Base-by-base conservation (phyloP, 306 rosid species). In the Fragaria iinumae region DNA sequence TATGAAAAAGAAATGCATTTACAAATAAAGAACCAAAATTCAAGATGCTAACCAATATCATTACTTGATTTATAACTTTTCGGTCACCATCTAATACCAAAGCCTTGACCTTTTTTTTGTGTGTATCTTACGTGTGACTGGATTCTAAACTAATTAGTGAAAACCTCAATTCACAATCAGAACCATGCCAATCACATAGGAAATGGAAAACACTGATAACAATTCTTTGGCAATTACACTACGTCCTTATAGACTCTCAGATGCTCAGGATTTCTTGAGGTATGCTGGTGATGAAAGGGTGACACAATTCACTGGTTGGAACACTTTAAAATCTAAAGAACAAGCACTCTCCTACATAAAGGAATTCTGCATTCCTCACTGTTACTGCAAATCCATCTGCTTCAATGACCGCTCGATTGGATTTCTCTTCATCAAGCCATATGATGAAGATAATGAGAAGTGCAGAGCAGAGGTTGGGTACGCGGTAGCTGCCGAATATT, bases 351-450 rank as follows among this genome's bases (percentile, higher is more conserved):
- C 69, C 8, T 62, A 62, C 81, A 73, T 77, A 71, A 72, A 63
- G 12, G 62, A 74, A 36, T 57, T 23, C 45, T 69, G 77, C 53
- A 67, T 76, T 18, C 84, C 81, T 12, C 84, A 77, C 60, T 80
- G 80, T 41, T 77, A 32, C 17, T 77, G 79, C 74, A 76, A 76
- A 56, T 76, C 84, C 73, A 69, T 84, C 55, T 84, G 84, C 87
- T 41, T 80, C 78, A 34, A 25, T 1, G 80, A 77, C 75, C 74
- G 75, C 48, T 80, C 84, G 8, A 76, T 80, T 23, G 82, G 87
- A 44, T 43, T 50, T n/a, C 0, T 80, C 25, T 47, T 23, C 55
- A 21, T 84, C 80, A 52, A 10, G 45, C 84, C 80, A 34, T 41
- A 17, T 13, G 65, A 17, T 13, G 65, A 27, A 2, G 75, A 82